Base-by-base conservation (phyloP, 2,329 filamentous ascomycete genomes). In the Curvularia hawaiiensis region DNA sequence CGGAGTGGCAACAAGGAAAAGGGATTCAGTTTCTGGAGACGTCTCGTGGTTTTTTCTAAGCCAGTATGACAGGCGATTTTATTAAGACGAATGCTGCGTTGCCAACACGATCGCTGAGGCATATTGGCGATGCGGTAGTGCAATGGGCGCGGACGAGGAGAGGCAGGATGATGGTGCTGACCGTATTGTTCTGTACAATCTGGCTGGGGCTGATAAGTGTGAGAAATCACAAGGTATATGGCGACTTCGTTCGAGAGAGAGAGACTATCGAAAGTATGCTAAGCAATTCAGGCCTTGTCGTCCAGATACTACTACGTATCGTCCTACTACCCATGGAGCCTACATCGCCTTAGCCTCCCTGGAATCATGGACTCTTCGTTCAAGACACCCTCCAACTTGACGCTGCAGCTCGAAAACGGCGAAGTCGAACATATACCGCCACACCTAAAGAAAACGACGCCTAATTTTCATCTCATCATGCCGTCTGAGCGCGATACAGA, bases 381-480 rank as follows among this genome's bases (percentile, higher is more conserved):
- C 56, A 67, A 67, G 40, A 63, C 53, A 31, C 72, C 72, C 24
- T 76, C 74, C 22, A 72, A 75, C 31, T 69, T 65, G 4, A 75
- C 73, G 6, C 58, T 75, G 14, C 67, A 72, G 39, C 64, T 76
- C 35, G 74, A 76, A 59, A 73, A 70, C 41, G 72, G 70, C 43
- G 61, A 70, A 7, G 63, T 72, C 41, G 61, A 61, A 18, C 58
- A 65, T 39, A 59, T 74, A 2, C 72, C 74, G 7, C 48, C 62
- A 10, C 64, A 64, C 10, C 65, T 76, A 24, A 69, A 68, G 44
- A 76, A 76, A 56, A 60, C 61, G 18, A 74, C 70, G 38, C 71
- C 73, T 0, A 74, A 73, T 46, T 84, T 88, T 60, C 85, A 87
- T 68, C 79, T 88, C 38, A 69, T 87, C 28, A 77, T 87, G 47